Evolutionary conservation across 495 filamentous ascomycete genomes (phyloP), one percentile per base, ranked within the genome.

Genomic region (Chaetomium fimeti): DNA sequence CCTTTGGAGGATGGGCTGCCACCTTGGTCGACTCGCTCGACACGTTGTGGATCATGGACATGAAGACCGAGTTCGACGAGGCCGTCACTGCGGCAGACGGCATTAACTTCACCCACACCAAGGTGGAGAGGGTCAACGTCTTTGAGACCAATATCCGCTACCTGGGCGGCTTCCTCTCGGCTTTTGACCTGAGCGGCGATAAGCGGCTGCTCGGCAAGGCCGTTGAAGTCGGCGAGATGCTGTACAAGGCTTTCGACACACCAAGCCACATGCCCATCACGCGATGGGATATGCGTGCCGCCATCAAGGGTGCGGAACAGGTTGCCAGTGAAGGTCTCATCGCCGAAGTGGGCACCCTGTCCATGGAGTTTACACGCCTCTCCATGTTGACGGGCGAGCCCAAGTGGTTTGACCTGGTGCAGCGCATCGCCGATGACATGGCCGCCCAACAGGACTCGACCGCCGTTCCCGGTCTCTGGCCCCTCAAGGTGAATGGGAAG

Each of bases 1-100:
- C 88, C 0, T 93, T 45, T 29, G 88, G 85, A 66, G 89, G 88
- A 22, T 95, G 92, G 91, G 91, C 87, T 11, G 92, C 91, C 8
- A 95, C 92, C 2, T 71, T 94, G 65, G 90, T 96, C 1, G 92
- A 96, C 81, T 74, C 87, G n/a, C 76, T 95, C 57, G 92, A 96
- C 73, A 91, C 91, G 0, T 74, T 96, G 18, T 94, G 90, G 90
- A 91, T 96, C 61, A 92, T 95, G 91, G 89, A 81, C 24, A 68
- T 95, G 74, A 84, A 86, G 71, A 81, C 89, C n/a, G 91, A 95
- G 56, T 96, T 95, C 73, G 81, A 87, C 58, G 85, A 88, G 60
- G 92, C 90, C 25, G 83, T 91, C 7, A 78, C 80, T 18, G 81
- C 89, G n/a, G 81, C 82, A 15, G 62, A 48, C 43, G 76, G 84